phyloP scores from a whole-genome alignment of 805 yeast species.

The Tetrapisispora namnaoensis region DNA sequence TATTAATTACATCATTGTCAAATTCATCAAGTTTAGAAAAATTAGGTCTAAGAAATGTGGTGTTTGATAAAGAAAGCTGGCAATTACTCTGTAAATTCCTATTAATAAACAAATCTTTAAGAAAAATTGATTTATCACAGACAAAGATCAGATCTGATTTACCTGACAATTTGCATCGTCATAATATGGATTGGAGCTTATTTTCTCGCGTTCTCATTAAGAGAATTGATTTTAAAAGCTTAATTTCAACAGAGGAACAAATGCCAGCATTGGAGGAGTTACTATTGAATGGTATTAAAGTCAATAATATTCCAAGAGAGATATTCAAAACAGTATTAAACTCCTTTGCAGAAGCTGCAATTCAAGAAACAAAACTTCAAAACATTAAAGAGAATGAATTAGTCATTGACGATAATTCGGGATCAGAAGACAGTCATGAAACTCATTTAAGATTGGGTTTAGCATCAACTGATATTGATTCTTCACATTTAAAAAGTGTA shows the following conservation, averaged over 20 bases:
- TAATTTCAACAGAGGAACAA: neutral
- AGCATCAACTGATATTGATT: constrained; percentile 59
- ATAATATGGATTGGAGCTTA: constrained; percentile 75
- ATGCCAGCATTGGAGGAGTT: constrained; percentile 49
- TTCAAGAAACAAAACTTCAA: neutral
- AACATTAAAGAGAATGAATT: neutral
- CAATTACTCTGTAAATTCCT: constrained; percentile 64
- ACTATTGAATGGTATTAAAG: constrained; percentile 68
- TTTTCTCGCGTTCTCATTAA: constrained; percentile 58
- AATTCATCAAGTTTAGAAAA: constrained; percentile 60
- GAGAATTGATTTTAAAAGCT: constrained; percentile 45
- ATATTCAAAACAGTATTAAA: constrained; percentile 47
- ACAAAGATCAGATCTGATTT: constrained; percentile 34
- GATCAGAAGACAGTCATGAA: neutral
- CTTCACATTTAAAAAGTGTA: constrained; percentile 47
- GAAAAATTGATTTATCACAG: constrained; percentile 63
- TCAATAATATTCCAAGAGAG: constrained; percentile 37
- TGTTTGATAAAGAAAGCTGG: constrained; percentile 70
- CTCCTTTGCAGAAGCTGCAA: constrained; percentile 35
- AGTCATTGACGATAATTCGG: neutral
- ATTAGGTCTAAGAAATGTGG: constrained; percentile 68
- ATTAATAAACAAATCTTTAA: constrained; percentile 47
- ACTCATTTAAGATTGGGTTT: constrained; percentile 48
- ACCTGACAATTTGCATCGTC: constrained; percentile 37
- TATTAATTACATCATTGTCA: constrained; percentile 59